Evolutionary conservation across 2,329 filamentous ascomycete genomes (phyloP).

Genomic region (Epichloe hybrida): DNA sequence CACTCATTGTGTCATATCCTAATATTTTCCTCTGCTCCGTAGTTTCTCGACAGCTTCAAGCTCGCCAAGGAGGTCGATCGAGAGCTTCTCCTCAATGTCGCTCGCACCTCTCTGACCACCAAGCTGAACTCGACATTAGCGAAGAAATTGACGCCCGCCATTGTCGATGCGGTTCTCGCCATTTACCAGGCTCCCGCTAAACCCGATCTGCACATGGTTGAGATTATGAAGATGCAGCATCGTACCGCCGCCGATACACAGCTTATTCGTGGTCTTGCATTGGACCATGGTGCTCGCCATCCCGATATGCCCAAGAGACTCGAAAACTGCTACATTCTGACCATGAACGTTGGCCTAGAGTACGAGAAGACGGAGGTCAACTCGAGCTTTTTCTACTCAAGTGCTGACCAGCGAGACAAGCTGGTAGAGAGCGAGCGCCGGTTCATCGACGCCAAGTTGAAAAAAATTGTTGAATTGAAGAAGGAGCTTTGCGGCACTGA

Average conservation of each 20-base stretch:
- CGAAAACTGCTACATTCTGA: slow-evolving; percentile 90
- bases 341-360: slow-evolving; percentile 89
- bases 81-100: slow-evolving; percentile 85
- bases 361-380: slow-evolving; percentile 99
- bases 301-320: slow-evolving; percentile 97
- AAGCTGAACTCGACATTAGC: slow-evolving; percentile 87
- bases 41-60: slow-evolving; percentile 95
- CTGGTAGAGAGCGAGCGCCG: slow-evolving; percentile 92
- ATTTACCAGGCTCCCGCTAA: slow-evolving; percentile 85
- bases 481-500: slow-evolving; percentile 93
- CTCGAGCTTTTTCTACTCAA: slow-evolving; percentile 97
- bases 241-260: slow-evolving; percentile 91
- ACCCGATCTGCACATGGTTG: slow-evolving; percentile 96
- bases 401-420: slow-evolving; percentile 92
- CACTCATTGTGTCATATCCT: not conserved
- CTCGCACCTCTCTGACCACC: slow-evolving; percentile 84
- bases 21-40: slow-evolving; percentile 2
- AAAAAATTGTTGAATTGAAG: slow-evolving; percentile 93
- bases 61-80: slow-evolving; percentile 76
- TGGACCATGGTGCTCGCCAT: slow-evolving; percentile 92
- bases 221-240: slow-evolving; percentile 99
- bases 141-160: slow-evolving; percentile 81
- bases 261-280: slow-evolving; percentile 79
- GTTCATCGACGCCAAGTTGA: slow-evolving; percentile 90
- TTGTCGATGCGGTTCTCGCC: slow-evolving; percentile 89